These are phyloP conservation scores for Ophioceras dolichostomum DNA, from an alignment of 2,329 filamentous ascomycete species.

Conservation along the genomic window DNA sequence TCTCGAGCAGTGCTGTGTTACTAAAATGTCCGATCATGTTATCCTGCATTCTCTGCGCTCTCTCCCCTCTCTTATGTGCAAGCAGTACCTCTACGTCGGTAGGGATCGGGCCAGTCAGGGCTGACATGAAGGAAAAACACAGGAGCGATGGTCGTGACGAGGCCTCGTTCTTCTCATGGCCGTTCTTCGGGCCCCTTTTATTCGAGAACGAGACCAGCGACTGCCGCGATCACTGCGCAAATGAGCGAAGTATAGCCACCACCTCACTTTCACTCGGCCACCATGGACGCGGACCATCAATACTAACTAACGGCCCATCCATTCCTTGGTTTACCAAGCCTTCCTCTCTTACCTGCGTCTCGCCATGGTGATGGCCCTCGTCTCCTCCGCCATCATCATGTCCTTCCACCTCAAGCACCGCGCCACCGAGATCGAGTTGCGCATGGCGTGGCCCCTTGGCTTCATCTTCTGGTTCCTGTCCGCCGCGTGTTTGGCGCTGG, in stretches of 20 bases:
- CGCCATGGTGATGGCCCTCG: constrained; percentile 80
- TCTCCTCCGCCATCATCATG: constrained; percentile 79
- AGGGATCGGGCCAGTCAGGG: too few relatives aligned
- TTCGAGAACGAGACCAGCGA: constrained; percentile 63
- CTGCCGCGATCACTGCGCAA: constrained; percentile 60
- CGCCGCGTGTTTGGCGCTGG: constrained; percentile 62
- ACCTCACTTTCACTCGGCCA: background rate
- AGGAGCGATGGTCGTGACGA: constrained; percentile 10
- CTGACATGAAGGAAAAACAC: too few relatives aligned
- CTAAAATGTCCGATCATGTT: too few relatives aligned
- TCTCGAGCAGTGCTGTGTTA: too few relatives aligned
- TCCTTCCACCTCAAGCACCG: constrained; percentile 79
- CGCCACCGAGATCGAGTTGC: constrained; percentile 58
- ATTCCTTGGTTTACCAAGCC: constrained; percentile 23
- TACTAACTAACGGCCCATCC: too few relatives aligned
- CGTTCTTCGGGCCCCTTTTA: constrained; percentile 53
- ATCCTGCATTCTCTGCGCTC: too few relatives aligned
- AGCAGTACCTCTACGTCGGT: too few relatives aligned
- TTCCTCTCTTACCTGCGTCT: constrained; percentile 89
- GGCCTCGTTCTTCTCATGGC: constrained; percentile 44
- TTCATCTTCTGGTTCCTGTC: constrained; percentile 79
- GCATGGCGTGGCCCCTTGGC: constrained; percentile 73
- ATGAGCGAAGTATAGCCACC: constrained; percentile 62
- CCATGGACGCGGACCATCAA: background rate
- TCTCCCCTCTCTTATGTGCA: too few relatives aligned